These are phyloP conservation scores for Aspergillus sp. DNA, from an alignment of 2,329 filamentous ascomycete species.

Conservation along the genomic window DNA sequence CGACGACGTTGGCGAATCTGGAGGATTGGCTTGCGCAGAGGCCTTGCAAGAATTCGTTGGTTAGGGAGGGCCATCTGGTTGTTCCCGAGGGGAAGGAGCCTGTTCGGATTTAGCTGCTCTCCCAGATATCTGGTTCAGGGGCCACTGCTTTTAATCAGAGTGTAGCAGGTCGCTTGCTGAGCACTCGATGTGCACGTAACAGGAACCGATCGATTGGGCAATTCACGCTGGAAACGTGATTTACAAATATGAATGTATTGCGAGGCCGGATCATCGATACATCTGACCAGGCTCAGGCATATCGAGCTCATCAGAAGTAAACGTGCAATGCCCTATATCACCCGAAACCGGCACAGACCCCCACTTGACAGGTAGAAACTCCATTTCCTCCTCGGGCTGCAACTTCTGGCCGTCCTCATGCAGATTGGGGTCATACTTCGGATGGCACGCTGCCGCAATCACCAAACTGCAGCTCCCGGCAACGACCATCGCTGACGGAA, in stretches of 20 bases:
- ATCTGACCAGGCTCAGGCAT: neutral
- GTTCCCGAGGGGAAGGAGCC: conserved; percentile 32
- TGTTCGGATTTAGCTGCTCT: conserved; percentile 31
- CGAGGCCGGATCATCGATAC: neutral
- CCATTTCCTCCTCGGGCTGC: neutral
- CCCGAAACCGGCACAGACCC: too few relatives aligned
- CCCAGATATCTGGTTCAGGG: neutral
- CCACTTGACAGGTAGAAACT: too few relatives aligned
- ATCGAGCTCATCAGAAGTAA: neutral
- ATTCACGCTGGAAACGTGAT: neutral
- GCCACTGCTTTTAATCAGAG: neutral
- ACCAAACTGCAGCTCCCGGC: neutral
- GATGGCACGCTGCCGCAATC: neutral
- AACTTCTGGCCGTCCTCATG: neutral
- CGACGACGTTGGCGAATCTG: conserved; percentile 63
- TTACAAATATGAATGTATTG: too few relatives aligned
- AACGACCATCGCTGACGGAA: neutral
- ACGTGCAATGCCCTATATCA: neutral
- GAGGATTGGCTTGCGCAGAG: conserved; percentile 35
- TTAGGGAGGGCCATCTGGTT: conserved; percentile 35
- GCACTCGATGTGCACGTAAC: neutral
- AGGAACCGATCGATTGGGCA: neutral
- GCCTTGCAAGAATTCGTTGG: conserved; percentile 36
- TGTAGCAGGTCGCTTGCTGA: neutral
- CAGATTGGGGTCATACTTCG: neutral